These are phyloP conservation scores for Geotrichum fermentans DNA, from an alignment of 1,139 yeast genomes.

Conservation along the genomic window DNA sequence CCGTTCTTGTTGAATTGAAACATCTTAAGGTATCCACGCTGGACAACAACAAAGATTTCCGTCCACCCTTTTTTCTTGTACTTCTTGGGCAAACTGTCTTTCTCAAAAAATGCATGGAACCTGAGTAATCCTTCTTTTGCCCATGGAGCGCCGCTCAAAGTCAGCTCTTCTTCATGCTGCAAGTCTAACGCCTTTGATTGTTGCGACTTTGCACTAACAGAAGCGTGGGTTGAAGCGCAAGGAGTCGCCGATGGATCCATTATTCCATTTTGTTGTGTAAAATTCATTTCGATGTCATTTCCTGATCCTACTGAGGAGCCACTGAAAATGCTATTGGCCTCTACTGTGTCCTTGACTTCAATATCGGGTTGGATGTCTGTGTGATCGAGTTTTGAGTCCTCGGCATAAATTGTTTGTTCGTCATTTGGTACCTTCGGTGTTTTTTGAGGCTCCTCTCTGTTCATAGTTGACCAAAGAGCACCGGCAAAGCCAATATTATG, in stretches of 20 bases:
- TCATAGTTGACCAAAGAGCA: slow-evolving; percentile 32
- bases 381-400: neutral
- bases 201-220: neutral
- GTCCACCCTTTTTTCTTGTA: slow-evolving; percentile 30
- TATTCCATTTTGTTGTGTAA: too few species aligned
- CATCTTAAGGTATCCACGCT: slow-evolving; percentile 35
- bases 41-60: slow-evolving; percentile 35
- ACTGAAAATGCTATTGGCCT: slow-evolving; percentile 4
- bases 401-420: neutral
- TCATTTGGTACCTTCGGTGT: neutral
- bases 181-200: slow-evolving; percentile 1
- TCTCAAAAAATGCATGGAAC: slow-evolving; percentile 42
- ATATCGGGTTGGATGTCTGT: neutral
- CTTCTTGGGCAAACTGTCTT: slow-evolving; percentile 19
- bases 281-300: too few species aligned
- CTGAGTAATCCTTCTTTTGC: slow-evolving; percentile 69
- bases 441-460: slow-evolving; percentile 30
- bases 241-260: neutral
- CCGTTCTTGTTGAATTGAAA: slow-evolving; percentile 29
- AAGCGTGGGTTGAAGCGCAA: neutral
- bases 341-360: slow-evolving; percentile 2
- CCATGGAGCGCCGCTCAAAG: slow-evolving; percentile 71
- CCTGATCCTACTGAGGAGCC: neutral
- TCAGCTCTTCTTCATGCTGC: slow-evolving; percentile 45
- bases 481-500: slow-evolving; percentile 35